Conservation (phyloP, 768 basidiomycete genomes). For the Lentinus brumalis region DNA sequence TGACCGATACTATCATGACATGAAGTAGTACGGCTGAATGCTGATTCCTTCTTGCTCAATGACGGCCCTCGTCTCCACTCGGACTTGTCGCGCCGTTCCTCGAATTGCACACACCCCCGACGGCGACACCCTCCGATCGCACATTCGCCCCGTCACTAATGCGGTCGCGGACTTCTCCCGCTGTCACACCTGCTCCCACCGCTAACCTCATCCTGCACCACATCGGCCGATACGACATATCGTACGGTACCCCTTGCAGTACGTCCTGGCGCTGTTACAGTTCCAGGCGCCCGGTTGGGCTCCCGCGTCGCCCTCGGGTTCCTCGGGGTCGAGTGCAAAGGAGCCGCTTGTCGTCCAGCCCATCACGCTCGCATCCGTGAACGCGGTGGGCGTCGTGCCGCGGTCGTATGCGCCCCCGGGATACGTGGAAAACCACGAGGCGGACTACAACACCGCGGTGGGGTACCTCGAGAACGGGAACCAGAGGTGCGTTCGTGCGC, state of each 20-base stretch:
- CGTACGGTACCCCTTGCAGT: conserved; percentile 37
- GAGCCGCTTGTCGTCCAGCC: conserved; percentile 41
- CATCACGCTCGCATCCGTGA: conserved; percentile 42
- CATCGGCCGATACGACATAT: not conserved
- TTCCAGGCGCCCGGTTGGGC: conserved; percentile 48
- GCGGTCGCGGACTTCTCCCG: too few relatives aligned
- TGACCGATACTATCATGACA: too few relatives aligned
- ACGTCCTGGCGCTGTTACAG: conserved; percentile 45
- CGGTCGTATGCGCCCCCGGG: conserved; percentile 56
- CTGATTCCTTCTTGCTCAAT: too few relatives aligned
- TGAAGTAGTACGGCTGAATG: too few relatives aligned
- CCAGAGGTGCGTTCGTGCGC: conserved; percentile 39
- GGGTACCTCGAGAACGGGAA: conserved; percentile 59
- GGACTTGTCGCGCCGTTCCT: too few relatives aligned
- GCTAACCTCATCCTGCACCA: too few relatives aligned
- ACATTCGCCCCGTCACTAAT: too few relatives aligned
- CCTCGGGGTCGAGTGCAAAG: conserved; percentile 12
- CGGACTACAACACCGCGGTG: conserved; percentile 53
- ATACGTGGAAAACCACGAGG: conserved; percentile 44
- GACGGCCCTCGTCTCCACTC: too few relatives aligned
- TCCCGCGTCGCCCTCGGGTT: conserved; percentile 7
- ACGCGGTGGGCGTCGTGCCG: conserved; percentile 40
- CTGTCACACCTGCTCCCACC: too few relatives aligned
- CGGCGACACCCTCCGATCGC: too few relatives aligned
- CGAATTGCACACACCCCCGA: too few relatives aligned